Base-by-base conservation (phyloP, 345 rosid species). In the Schrenkiella parvula region DNA sequence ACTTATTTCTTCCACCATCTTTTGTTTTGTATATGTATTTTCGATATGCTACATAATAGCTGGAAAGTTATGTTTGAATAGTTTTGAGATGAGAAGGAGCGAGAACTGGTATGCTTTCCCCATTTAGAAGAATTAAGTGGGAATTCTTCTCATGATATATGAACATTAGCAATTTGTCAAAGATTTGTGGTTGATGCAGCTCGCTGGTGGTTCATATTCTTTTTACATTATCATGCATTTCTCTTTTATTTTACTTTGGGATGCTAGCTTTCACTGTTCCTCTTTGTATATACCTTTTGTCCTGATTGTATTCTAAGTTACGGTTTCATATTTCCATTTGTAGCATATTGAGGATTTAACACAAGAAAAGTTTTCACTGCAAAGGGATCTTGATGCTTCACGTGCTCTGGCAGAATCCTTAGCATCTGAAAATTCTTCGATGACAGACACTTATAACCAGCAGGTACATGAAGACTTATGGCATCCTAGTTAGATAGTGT, bases 321-420 rank as follows among this genome's bases (percentile, higher is more conserved):
- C 4, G 5, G 55, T 52, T 71, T 71, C 68, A 41, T 50, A 46
- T 60, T 25, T 42, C 53, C 61, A 23, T 61, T 10, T 84, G 85
- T 82, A 95, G 99, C 92, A 92, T 80, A 95, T 95, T 77, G 98
- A 95, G 83, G 99, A 95, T 79, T 80, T 95, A 83, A 95, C 99
- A 15, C 97, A 82, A 77, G 98, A 95, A 81, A 95, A 92, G 65
- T 95, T 88, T 81, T 83, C 96, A 58, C 79, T 95, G 84, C 97
- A 90, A 87, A 85, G 97, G 83, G 92, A 97, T 73, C 96, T 95
- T 57, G 99, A 95, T 81, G 92, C 96, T 74, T 92, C 99, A 50
- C 90, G 87, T 70, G 71, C 87, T 47, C 82, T 95, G 70, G 88
- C 99, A 13, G 97, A 92, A 82, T 92, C 99, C 41, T 82, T 95